Evolutionary conservation across 306 rosid species (phyloP), one percentile per base, ranked within the genome.

Genomic region (Aeschynomene evenia): DNA sequence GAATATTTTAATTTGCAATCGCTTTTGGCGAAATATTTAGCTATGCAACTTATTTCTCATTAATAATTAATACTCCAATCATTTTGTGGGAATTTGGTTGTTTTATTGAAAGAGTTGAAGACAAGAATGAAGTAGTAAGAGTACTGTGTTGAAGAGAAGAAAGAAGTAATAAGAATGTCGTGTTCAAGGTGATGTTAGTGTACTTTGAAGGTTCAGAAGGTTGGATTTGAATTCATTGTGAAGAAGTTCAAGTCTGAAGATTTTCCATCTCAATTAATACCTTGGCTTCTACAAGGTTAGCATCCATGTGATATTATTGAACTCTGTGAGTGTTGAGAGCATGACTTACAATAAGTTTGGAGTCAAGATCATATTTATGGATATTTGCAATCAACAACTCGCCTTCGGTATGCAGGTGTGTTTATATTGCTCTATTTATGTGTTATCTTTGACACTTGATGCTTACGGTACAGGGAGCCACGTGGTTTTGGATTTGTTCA

Each of bases 401-500:
- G 24, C 24, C 46, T 31, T 74, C 18, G 53, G 70, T 21, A 50
- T 57, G 64, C 70, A 13, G 54, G 46, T 63, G 68, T 71, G 39
- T 70, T 60, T 12, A 11, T 24, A 15, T 14, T 31, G 33, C 19
- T 15, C 18, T 40, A 76, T 61, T 18, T 7, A 24, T 42, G 15
- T 62, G 16, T 2, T 26, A 23, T 66, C 1, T 37, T 13, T 73
- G 10, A 70, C 23, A 11, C 48, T 8, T 40, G 49, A 20, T 33
- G 70, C 29, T 67, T 50, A 16, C 82, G 83, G 48, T 79, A 52
- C 81, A 89, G 95, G 78, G 85, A 86, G 36, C 96, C 96, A 5
- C 87, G 90, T 46, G 95, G 96, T 37, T 88, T 88, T 81, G 90
- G 92, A 31, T 91, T 91, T 85, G 87, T 91, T 63, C 91, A 88